A percentile compares a stretch with the other conserved stretches of the same genome.
Conservation (phyloP, 2,329 filamentous ascomycete species). For the Pezicula rhizophila region DNA sequence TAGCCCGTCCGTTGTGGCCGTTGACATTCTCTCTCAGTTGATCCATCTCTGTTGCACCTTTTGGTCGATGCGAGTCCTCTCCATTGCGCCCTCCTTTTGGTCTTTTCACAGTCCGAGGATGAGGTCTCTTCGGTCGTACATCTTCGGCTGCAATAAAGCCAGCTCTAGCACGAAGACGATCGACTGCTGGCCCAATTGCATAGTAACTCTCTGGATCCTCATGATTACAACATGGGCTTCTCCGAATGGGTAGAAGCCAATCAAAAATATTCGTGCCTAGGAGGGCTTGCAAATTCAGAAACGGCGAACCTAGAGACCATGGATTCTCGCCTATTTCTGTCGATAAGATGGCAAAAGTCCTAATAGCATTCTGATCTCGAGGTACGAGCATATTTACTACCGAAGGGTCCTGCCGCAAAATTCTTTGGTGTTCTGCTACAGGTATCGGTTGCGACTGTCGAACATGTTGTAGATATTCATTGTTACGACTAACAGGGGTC, state of each 20-base stretch:
- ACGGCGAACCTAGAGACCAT: constrained; percentile 65
- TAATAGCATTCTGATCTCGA: constrained; percentile 36
- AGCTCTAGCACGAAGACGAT: constrained; percentile 39
- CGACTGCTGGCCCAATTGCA: constrained; percentile 56
- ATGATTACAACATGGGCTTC: constrained; percentile 69
- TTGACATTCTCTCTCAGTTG: no score
- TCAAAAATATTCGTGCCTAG: constrained; percentile 69
- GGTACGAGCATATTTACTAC: neutral
- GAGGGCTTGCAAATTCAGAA: constrained; percentile 68
- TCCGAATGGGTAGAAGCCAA: constrained; percentile 73
- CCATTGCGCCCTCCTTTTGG: no score
- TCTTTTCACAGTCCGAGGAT: neutral
- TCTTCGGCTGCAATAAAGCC: constrained; percentile 2
- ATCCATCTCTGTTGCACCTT: no score
- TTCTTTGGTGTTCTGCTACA: constrained; percentile 11
- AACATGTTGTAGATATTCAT: constrained; percentile 2
- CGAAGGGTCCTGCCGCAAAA: constrained; percentile 6
- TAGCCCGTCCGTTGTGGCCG: no score
- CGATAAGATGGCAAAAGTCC: constrained; percentile 74
- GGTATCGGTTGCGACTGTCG: constrained; percentile 1
- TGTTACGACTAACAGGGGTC: neutral
- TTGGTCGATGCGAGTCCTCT: no score
- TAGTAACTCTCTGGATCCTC: constrained; percentile 62
- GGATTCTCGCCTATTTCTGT: constrained; percentile 74
- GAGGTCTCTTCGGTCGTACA: neutral